Evolutionary conservation across 2,329 filamentous ascomycete genomes (phyloP).

Genomic region (Fusarium sp.): DNA sequence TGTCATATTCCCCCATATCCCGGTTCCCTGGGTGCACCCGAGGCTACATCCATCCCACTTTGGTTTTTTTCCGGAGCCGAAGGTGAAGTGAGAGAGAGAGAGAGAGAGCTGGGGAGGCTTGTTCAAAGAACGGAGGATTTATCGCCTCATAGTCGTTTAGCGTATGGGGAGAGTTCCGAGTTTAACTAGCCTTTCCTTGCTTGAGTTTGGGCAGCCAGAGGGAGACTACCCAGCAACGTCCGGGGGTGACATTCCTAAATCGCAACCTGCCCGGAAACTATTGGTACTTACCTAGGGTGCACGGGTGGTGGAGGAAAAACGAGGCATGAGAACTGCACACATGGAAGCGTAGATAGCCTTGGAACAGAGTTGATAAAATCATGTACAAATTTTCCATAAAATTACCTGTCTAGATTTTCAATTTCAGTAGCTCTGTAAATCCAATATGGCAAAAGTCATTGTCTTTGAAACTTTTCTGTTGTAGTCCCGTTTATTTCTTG

Average conservation of each 20-base stretch:
- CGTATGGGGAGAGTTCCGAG: not conserved
- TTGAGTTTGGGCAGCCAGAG: not conserved
- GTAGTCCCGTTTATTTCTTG: not conserved
- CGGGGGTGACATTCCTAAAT: not conserved
- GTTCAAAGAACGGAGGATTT: not conserved
- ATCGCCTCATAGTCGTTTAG: not conserved
- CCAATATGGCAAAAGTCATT: not conserved
- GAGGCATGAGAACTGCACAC: not conserved
- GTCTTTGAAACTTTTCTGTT: not conserved
- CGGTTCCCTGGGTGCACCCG: not conserved
- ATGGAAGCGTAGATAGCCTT: too few relatives aligned
- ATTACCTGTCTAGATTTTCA: not conserved
- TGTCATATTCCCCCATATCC: constrained; percentile 8
- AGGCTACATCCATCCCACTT: too few relatives aligned
- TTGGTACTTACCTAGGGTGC: not conserved
- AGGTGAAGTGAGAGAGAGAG: too few relatives aligned
- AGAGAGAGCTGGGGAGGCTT: too few relatives aligned
- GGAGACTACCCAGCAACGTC: not conserved
- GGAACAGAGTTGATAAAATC: too few relatives aligned
- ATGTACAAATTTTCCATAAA: not conserved
- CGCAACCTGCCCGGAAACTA: not conserved
- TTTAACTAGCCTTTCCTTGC: not conserved
- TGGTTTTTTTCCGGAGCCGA: too few relatives aligned
- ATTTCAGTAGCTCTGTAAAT: not conserved
- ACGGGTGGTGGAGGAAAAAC: not conserved